Evolutionary conservation across 164 flowering plant species (phyloP).

Genomic region (Kalanchoe fedtschenkoi): DNA sequence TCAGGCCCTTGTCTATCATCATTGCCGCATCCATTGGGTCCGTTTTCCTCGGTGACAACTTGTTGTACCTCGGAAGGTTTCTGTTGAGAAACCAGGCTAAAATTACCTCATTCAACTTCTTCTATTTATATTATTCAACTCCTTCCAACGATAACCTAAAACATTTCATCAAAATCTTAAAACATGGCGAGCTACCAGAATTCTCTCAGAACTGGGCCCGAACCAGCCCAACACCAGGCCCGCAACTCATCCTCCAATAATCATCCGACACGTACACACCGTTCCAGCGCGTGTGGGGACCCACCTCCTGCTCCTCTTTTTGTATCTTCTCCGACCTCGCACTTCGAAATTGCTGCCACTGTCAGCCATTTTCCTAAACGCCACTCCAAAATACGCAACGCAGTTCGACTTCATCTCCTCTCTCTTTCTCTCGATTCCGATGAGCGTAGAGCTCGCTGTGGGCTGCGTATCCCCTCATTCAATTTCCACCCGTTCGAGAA

Average conservation of each 20-base stretch:
- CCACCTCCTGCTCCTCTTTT: background rate
- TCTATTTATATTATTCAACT: no score
- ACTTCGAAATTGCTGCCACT: slow-evolving; percentile 14
- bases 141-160: no score
- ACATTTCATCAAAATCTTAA: no score
- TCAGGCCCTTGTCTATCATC: slow-evolving; percentile 35
- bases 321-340: slow-evolving; percentile 15
- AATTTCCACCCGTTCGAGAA: background rate
- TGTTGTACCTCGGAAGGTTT: slow-evolving; percentile 53
- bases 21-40: slow-evolving; percentile 32
- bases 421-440: background rate
- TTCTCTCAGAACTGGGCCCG: no score
- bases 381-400: no score
- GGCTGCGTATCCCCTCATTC: no score
- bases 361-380: background rate
- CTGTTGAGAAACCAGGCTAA: no score
- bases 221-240: background rate
- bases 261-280: slow-evolving; percentile 17
- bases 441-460: background rate
- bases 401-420: no score
- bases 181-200: no score
- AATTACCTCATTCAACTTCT: no score
- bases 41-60: slow-evolving; percentile 35
- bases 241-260: background rate
- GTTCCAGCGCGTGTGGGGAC: slow-evolving; percentile 11